A percentile compares a stretch with the other conserved stretches of the same genome.
These are phyloP conservation scores for Lactarius hatsudake DNA, from an alignment of 768 basidiomycete genomes.

Conservation along the genomic window DNA sequence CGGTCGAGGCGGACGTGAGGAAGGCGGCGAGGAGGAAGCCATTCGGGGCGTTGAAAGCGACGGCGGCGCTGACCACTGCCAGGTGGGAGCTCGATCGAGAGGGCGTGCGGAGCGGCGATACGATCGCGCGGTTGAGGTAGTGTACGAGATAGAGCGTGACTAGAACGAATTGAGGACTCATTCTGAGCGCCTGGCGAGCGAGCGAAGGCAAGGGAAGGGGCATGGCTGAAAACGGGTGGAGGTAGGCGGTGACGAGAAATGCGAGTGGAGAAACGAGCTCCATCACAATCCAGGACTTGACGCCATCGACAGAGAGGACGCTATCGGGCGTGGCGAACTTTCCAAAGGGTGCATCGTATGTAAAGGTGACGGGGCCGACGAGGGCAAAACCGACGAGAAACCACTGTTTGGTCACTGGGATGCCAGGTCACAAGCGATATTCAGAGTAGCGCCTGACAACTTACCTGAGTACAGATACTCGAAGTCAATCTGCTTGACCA, in stretches of 20 bases:
- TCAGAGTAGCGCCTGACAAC: neutral
- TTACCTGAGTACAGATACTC: constrained; percentile 22
- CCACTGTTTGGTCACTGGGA: constrained; percentile 22
- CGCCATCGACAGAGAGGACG: constrained; percentile 52
- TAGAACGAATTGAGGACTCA: constrained; percentile 40
- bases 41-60: constrained; percentile 70
- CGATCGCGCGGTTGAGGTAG: constrained; percentile 78
- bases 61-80: constrained; percentile 51
- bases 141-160: constrained; percentile 63
- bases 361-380: constrained; percentile 39
- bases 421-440: neutral
- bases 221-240: constrained; percentile 45
- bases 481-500: constrained; percentile 19
- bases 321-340: constrained; percentile 57
- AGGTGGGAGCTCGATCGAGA: constrained; percentile 75
- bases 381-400: constrained; percentile 13
- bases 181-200: constrained; percentile 37
- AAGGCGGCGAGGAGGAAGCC: constrained; percentile 69
- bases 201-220: constrained; percentile 35
- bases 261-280: constrained; percentile 60
- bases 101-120: constrained; percentile 79
- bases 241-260: constrained; percentile 50
- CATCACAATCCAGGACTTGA: constrained; percentile 74
- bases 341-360: constrained; percentile 78
- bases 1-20: constrained; percentile 56